Evolutionary conservation across 1,284 basidiomycete genomes (phyloP).

Genomic region (Apiotrichum mycotoxinovorans): DNA sequence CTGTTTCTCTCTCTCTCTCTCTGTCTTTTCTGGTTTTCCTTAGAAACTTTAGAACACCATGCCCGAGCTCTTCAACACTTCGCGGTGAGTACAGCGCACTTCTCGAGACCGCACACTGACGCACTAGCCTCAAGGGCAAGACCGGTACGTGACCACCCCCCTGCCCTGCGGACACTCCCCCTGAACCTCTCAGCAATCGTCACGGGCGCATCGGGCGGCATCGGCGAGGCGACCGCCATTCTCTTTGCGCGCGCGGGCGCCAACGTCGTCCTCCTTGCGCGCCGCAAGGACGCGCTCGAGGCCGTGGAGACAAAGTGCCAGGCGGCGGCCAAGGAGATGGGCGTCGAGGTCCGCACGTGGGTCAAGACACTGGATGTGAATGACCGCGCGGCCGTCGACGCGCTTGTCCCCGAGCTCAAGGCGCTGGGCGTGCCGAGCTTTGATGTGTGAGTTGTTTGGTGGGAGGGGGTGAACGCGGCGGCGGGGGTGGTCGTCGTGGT

Average conservation of each 20-base stretch:
- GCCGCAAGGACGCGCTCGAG: constrained; percentile 57
- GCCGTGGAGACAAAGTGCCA: constrained; percentile 50
- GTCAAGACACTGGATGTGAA: constrained; percentile 21
- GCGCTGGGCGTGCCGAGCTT: constrained; percentile 11
- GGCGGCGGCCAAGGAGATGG: constrained; percentile 12
- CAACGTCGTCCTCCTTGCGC: constrained; percentile 58
- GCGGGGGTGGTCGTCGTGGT: not conserved
- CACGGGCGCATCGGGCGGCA: constrained; percentile 49
- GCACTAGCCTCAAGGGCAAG: constrained; percentile 20
- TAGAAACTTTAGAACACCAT: constrained; percentile 2
- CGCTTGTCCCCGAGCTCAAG: constrained; percentile 13
- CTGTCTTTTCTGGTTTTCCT: not conserved
- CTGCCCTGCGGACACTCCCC: too few species aligned
- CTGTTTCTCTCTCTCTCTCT: not conserved
- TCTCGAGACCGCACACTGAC: not conserved
- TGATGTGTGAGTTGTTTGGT: constrained; percentile 13
- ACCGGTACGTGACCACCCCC: constrained; percentile 12
- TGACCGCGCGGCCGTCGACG: constrained; percentile 19
- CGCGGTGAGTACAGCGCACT: constrained; percentile 6
- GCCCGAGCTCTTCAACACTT: constrained; percentile 22
- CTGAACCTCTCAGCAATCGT: constrained; percentile 29
- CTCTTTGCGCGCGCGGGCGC: constrained; percentile 59
- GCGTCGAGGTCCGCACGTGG: not conserved
- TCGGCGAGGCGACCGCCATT: constrained; percentile 51
- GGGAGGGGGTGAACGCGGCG: not conserved